Evolutionary conservation across 108 stramenopile species (phyloP).

Genomic region (Fragilaria crotonensis): DNA sequence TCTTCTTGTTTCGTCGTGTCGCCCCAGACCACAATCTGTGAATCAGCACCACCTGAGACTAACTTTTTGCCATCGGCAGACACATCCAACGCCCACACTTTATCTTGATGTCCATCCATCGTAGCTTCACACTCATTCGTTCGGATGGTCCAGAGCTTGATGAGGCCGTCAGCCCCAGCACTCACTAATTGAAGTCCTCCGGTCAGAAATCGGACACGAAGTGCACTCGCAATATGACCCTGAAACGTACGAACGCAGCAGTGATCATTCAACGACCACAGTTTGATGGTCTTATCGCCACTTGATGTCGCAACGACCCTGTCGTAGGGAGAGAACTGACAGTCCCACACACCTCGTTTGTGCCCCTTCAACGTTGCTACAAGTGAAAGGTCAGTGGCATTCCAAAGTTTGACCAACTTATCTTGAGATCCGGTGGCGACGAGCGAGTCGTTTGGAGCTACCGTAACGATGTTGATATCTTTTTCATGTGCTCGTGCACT

Average conservation of each 20-base stretch:
- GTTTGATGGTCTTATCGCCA: constrained; percentile 89
- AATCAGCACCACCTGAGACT: constrained; percentile 91
- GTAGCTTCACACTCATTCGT: constrained; percentile 93
- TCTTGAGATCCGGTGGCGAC: constrained; percentile 96
- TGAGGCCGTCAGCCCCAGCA: constrained; percentile 88
- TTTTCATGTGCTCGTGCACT: constrained; percentile 82
- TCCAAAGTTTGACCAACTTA: constrained; percentile 90
- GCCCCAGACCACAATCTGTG: constrained; percentile 83
- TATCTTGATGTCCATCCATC: constrained; percentile 86
- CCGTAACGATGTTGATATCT: constrained; percentile 92
- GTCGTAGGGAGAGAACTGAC: constrained; percentile 91
- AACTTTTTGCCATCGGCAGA: constrained; percentile 47
- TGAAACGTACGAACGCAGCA: constrained; percentile 89
- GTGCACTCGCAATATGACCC: constrained; percentile 89
- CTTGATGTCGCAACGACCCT: constrained; percentile 87
- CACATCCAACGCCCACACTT: constrained; percentile 92
- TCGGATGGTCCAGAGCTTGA: constrained; percentile 93
- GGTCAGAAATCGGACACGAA: constrained; percentile 73
- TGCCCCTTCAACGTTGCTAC: constrained; percentile 89
- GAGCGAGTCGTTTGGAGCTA: constrained; percentile 93
- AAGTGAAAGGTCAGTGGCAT: constrained; percentile 64
- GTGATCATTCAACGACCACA: constrained; percentile 90
- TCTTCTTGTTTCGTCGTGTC: constrained; percentile 86
- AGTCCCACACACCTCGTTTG: constrained; percentile 94
- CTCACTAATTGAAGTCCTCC: constrained; percentile 85